Conservation (phyloP, 306 rosid species). For the Oxytropis ochrocephala region DNA sequence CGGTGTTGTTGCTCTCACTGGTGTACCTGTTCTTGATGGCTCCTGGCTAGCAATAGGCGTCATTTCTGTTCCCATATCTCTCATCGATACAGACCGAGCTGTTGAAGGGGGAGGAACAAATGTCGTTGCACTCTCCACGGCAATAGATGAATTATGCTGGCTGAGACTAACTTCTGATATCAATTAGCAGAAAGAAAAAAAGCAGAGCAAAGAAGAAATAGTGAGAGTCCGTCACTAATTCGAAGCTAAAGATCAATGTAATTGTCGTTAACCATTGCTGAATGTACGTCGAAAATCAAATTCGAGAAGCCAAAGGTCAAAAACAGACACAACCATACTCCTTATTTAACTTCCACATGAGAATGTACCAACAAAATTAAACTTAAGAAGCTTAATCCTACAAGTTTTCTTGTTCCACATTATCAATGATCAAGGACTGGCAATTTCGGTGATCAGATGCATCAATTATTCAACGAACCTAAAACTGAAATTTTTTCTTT, state of each 20-base stretch:
- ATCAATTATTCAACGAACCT: too few relatives aligned
- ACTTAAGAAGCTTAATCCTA: neutral
- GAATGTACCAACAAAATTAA: too few relatives aligned
- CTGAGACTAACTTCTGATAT: conserved; percentile 66
- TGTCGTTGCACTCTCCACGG: conserved; percentile 64
- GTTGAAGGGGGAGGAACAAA: conserved; percentile 85
- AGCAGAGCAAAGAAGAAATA: neutral
- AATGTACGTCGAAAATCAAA: neutral
- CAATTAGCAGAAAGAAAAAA: conserved; percentile 7
- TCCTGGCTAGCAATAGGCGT: conserved; percentile 98
- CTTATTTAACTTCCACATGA: neutral
- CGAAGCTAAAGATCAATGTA: neutral
- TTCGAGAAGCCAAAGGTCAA: neutral
- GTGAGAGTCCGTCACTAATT: neutral
- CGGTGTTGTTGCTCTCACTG: conserved; percentile 91
- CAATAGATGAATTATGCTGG: conserved; percentile 70
- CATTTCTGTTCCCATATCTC: conserved; percentile 99
- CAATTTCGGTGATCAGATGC: too few relatives aligned
- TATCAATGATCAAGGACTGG: too few relatives aligned
- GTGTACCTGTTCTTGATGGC: conserved; percentile 95
- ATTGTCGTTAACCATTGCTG: neutral
- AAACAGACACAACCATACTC: neutral
- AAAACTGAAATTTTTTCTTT: too few relatives aligned
- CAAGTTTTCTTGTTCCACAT: neutral
- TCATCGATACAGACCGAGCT: conserved; percentile 96